Base-by-base conservation (phyloP, 2,329 filamentous ascomycete species). In the Fusarium musae region DNA sequence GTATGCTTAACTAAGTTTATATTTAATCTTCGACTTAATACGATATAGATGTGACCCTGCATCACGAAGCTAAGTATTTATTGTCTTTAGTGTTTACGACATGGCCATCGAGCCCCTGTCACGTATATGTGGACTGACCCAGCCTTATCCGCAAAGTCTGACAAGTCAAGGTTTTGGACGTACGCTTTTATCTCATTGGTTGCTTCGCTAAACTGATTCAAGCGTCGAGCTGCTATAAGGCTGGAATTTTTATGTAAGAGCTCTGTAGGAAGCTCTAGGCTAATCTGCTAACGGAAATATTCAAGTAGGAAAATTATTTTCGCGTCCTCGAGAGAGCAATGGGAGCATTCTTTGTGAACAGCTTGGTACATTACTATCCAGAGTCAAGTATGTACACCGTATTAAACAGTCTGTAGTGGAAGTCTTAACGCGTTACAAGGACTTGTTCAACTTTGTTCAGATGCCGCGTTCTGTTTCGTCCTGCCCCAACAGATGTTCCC, bases 321-420 rank as follows among this genome's bases (percentile, higher is more conserved):
- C 16, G 2, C 4, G 17, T 16, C 4, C 12, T 26, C 3, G 11
- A 6, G 5, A 12, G 3, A 5, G 23, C 4, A 9, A 4, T 1
- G 4, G 5, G 12, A 26, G 2, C 8, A 19, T 8, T 44, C 4
- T 6, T 3, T 9, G 0, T 6, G 11, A 19, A 26, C 2, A 26
- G 23, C 16, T 44, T 4, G 23, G 7, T 9, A 2, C 5, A 6
- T 23, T 42, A 3, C 5, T 16, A 9, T 23, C 3, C 8, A 42
- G 9, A 42, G 21, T 13, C 10, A n/a, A 1, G 39, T 15, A 9
- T 15, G 9, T 42, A 23, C 9, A 9, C 9, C 10, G 5, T 7
- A 46, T 21, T 5, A 15, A 9, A 15, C 10, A 13, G 9, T 30
- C 26, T 13, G 44, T 4, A 21, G 21, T 7, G 9, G 6, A 6